Base-by-base conservation (phyloP, 805 yeast genomes). In the Ogataea paraovalis region DNA sequence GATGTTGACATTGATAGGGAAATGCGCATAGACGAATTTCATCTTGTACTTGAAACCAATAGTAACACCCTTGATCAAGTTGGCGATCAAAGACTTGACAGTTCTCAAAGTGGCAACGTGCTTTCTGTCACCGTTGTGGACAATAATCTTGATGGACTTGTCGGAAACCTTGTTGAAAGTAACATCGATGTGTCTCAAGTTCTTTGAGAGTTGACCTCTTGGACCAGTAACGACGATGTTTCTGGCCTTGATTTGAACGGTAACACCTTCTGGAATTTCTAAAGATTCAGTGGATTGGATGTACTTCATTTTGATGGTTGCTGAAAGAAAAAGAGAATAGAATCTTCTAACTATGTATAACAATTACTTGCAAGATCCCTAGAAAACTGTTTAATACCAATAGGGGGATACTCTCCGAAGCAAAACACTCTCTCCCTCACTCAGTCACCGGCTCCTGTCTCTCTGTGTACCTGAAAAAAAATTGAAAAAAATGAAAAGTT, bases 21-120 rank as follows among this genome's bases (percentile, higher is more conserved):
- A 94, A 88, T 94, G 99, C 85, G 99, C 99, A 73, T 92, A 95
- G 59, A 94, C 99, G 76, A 89, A 91, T 83, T 98, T 90, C 97
- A 94, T 87, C 87, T 94, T 94, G 94, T 94, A 94, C 79, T 87
- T 84, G 96, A 78, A 92, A 77, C 98, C 99, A 81, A 84, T 84
- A 73, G 99, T 94, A 72, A 94, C 99, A 87, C 99, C 99, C 64
- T 87, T 87, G 78, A 94, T 75, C 83, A 94, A 76, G 88, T 94
- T 94, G 71, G 88, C 71, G 67, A 94, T 81, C 72, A 94, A 79
- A 60, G 98, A 88, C 80, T 89, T 91, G 75, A 94, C 98, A 56
- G 99, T 92, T 83, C 98, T 91, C 73, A 94, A 82, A 70, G 97
- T 87, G 73, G 99, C 99, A 74, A 94, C 98, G 79, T 94, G 99